These are phyloP conservation scores for Neonectria punicea DNA, from an alignment of 2,329 filamentous ascomycete genomes.

Conservation along the genomic window DNA sequence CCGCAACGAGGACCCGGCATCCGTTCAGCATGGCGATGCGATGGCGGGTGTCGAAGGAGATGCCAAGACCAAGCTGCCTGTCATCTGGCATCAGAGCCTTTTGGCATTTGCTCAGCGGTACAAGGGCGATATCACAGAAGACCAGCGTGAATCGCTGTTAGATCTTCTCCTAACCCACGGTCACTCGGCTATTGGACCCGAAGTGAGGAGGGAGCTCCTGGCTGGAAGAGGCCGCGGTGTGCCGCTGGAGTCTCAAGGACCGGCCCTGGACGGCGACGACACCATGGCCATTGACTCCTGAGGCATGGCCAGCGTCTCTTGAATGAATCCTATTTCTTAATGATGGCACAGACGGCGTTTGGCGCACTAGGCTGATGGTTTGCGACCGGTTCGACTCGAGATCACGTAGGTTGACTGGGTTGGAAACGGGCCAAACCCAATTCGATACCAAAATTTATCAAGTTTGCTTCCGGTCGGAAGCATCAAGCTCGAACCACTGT, in stretches of 20 bases:
- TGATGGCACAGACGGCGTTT: conserved; percentile 39
- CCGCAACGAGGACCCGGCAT: conserved; percentile 72
- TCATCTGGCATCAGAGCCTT: conserved; percentile 96
- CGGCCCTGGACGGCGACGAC: conserved; percentile 79
- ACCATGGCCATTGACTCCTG: conserved; percentile 81
- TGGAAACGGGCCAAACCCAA: conserved; percentile 29
- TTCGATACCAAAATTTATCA: conserved; percentile 40
- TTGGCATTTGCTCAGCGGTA: conserved; percentile 94
- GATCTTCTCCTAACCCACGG: conserved; percentile 87
- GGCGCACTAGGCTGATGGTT: conserved; percentile 36
- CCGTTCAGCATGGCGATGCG: conserved; percentile 62
- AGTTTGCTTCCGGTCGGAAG: conserved; percentile 12
- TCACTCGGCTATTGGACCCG: conserved; percentile 88
- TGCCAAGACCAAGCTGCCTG: conserved; percentile 75
- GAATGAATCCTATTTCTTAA: conserved; percentile 33
- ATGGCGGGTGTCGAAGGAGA: conserved; percentile 64
- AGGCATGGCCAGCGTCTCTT: conserved; percentile 10
- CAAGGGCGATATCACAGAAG: conserved; percentile 94
- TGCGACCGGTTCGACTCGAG: conserved; percentile 37
- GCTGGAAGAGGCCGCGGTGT: conserved; percentile 89
- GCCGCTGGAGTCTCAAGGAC: conserved; percentile 65
- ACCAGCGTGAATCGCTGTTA: conserved; percentile 89
- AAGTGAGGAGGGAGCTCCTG: conserved; percentile 88
- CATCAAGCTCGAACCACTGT: background rate
- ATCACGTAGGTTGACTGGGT: conserved; percentile 34